Evolutionary conservation across 2,329 filamentous ascomycete species (phyloP).

Genomic region (Didymosphaeria variabile): DNA sequence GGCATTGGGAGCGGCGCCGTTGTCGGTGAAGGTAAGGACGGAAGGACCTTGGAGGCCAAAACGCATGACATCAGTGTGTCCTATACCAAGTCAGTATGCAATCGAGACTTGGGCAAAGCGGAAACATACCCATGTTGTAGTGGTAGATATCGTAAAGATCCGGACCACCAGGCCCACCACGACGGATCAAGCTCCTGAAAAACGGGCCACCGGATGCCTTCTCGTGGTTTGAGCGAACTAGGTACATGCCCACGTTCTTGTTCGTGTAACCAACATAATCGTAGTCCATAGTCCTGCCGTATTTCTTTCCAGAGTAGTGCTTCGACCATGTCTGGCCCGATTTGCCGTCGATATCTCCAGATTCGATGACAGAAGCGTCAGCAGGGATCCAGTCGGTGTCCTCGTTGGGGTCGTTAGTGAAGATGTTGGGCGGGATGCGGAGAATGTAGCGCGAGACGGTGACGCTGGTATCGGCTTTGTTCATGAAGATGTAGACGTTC

Average conservation of each 20-base stretch:
- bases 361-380: slow-evolving; percentile 27
- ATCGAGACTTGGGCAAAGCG: too few relatives aligned
- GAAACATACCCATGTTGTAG: slow-evolving; percentile 52
- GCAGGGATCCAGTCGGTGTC: slow-evolving; percentile 46
- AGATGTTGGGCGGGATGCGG: slow-evolving; percentile 34
- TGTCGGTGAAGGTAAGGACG: slow-evolving; percentile 52
- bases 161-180: slow-evolving; percentile 45
- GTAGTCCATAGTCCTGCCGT: slow-evolving; percentile 51
- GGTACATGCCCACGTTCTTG: slow-evolving; percentile 48
- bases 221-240: slow-evolving; percentile 54
- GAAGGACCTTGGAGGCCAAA: slow-evolving; percentile 55
- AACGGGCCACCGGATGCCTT: slow-evolving; percentile 53
- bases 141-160: slow-evolving; percentile 57
- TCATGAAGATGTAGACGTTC: slow-evolving; percentile 60
- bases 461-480: slow-evolving; percentile 52
- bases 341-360: slow-evolving; percentile 30
- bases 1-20: slow-evolving; percentile 46
- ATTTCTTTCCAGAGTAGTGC: slow-evolving; percentile 52
- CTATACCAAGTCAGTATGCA: slow-evolving; percentile 17
- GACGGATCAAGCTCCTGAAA: slow-evolving; percentile 52
- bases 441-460: slow-evolving; percentile 53
- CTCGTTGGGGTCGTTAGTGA: slow-evolving; percentile 41
- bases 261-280: slow-evolving; percentile 53
- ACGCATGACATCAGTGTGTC: slow-evolving; percentile 53
- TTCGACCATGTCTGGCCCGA: slow-evolving; percentile 51